These are phyloP conservation scores for Drechslera avenae DNA, from an alignment of 2,329 filamentous ascomycete genomes.

Conservation along the genomic window DNA sequence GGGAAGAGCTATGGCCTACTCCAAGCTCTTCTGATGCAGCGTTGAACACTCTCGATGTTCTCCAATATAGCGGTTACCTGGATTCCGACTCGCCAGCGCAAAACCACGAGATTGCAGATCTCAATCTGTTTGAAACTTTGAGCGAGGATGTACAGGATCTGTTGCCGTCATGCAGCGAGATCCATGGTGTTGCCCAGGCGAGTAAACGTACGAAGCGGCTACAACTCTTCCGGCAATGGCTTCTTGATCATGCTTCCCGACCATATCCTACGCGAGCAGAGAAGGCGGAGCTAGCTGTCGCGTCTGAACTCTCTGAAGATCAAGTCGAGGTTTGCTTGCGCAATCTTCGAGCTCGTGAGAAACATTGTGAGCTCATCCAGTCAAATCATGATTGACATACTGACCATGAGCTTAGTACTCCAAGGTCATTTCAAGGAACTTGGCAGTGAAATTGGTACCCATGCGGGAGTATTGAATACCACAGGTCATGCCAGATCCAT, in stretches of 20 bases:
- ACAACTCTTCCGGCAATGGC: neutral
- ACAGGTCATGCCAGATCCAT: too few species aligned
- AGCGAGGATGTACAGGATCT: too few species aligned
- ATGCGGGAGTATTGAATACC: too few species aligned
- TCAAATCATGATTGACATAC: neutral
- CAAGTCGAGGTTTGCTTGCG: conserved; percentile 12
- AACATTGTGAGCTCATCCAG: neutral
- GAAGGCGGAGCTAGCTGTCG: neutral
- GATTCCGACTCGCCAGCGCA: too few species aligned
- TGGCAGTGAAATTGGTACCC: too few species aligned
- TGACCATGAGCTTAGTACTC: neutral
- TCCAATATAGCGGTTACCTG: too few species aligned
- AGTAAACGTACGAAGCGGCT: neutral
- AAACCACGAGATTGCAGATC: too few species aligned
- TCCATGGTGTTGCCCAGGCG: neutral
- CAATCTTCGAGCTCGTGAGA: conserved; percentile 13
- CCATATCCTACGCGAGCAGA: conserved; percentile 11
- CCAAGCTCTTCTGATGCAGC: too few species aligned
- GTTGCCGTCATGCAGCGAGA: neutral
- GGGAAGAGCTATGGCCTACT: too few species aligned
- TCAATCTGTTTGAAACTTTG: too few species aligned
- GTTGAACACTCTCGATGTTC: too few species aligned
- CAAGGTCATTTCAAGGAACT: accelerated
- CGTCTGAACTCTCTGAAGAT: neutral
- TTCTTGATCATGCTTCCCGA: neutral